Base-by-base conservation (phyloP, 2,329 filamentous ascomycete species). In the Parascedosporium putredinis region DNA sequence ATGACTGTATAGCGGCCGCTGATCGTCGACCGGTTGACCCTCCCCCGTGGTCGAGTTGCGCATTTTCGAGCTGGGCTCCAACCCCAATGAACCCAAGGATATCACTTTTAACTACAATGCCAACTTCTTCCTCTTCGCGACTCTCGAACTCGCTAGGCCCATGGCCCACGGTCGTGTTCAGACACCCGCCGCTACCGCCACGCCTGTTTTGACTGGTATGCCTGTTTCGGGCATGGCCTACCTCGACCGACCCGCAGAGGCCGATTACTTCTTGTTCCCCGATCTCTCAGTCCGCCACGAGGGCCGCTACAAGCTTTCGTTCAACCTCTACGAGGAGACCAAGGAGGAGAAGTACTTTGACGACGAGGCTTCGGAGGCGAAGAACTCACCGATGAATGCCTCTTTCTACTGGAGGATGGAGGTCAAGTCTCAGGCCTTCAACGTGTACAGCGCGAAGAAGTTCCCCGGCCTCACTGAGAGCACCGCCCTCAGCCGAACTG, bases 71-170 rank as follows among this genome's bases (percentile, higher is more conserved):
- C 44, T 55, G 18, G 86, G 84, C 31, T 67, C 73, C 29, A 71
- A 81, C 23, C 73, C 81, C 22, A 74, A 78, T 45, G 68, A 73
- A 47, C 76, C 77, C 50, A 75, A 75, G 61, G 85, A 89, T 53
- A 79, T 89, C 60, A 97, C 93, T 2, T 95, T 95, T 60, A 78
- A 81, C 52, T 95, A 96, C 72, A 91, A 95, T 62, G 90, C 90
- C 62, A 95, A 95, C 68, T 97, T 97, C 77, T 97, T 98, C 69
- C 82, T 97, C 36, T 97, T 88, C 60, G 88, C 90, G 47, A 96
- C 89, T 5, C 75, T 98, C 52, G 89, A 96, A 62, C 83, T 88
- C 58, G 86, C 88, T 24, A 86, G 90, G 33, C 79, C 82, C 25
- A 85, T 96, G 52, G 88, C 88, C 16, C 84, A 88, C 52, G 86